These are phyloP conservation scores for Russula virescens DNA, from an alignment of 768 basidiomycete species.

Conservation along the genomic window DNA sequence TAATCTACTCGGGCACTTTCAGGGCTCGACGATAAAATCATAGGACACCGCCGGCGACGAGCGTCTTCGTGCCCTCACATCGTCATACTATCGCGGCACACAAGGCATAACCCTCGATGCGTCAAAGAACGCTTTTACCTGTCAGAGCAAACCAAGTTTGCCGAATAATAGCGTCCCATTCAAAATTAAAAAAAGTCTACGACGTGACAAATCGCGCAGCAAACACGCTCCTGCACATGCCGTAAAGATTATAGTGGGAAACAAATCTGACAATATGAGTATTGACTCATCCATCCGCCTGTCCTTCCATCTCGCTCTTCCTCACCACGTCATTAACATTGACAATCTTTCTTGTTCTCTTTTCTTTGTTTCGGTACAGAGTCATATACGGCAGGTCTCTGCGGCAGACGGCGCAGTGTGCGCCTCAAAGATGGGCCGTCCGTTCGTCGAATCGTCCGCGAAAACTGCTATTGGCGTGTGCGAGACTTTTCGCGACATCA, in stretches of 20 bases:
- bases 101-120: constrained; percentile 73
- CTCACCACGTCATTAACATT: too few relatives aligned
- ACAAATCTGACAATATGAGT: constrained; percentile 91
- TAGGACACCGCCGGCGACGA: constrained; percentile 96
- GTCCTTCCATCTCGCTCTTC: not conserved
- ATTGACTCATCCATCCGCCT: too few relatives aligned
- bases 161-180: too few relatives aligned
- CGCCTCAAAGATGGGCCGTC: constrained; percentile 71
- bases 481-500: constrained; percentile 70
- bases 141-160: too few relatives aligned
- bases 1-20: not conserved
- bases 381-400: constrained; percentile 81
- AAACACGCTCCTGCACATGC: constrained; percentile 81
- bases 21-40: not conserved
- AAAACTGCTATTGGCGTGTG: constrained; percentile 83
- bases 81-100: constrained; percentile 87
- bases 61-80: constrained; percentile 90
- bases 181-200: constrained; percentile 65
- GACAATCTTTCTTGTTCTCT: too few relatives aligned
- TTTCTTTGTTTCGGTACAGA: constrained; percentile 38
- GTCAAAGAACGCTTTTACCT: constrained; percentile 10
- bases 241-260: constrained; percentile 90
- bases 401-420: constrained; percentile 72
- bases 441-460: constrained; percentile 88
- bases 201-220: constrained; percentile 87